Conservation (phyloP, 164 flowering plant genomes). For the Paratinospora sagittata region DNA sequence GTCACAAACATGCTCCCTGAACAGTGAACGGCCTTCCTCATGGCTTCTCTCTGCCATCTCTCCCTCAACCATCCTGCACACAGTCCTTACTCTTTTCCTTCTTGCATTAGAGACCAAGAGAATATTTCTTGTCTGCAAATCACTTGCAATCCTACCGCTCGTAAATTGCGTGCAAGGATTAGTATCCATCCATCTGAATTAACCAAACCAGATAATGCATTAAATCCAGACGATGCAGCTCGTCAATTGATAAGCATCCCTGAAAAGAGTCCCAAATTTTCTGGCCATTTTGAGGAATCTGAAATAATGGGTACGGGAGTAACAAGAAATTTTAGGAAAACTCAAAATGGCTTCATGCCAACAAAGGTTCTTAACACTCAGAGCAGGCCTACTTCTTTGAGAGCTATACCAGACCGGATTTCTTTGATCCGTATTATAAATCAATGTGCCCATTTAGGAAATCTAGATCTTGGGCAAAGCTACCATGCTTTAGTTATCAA, state of each 20-base stretch:
- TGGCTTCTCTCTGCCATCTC: constrained; percentile 2
- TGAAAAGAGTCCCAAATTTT: not conserved
- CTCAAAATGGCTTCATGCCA: not conserved
- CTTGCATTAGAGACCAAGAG: not conserved
- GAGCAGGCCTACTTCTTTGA: no score
- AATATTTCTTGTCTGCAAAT: not conserved
- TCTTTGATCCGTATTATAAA: constrained; percentile 11
- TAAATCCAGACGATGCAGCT: constrained; percentile 2
- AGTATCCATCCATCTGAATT: not conserved
- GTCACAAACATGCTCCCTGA: not conserved
- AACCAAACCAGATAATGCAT: not conserved
- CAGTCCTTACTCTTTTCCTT: not conserved
- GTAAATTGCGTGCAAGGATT: not conserved
- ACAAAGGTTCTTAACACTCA: no score
- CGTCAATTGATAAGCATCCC: not conserved
- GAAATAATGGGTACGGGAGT: not conserved
- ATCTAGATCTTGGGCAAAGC: constrained; percentile 13
- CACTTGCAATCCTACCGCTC: not conserved
- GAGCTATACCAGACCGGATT: not conserved
- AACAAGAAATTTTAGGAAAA: not conserved
- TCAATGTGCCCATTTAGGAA: constrained; percentile 8
- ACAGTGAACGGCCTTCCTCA: not conserved
- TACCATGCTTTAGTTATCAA: constrained; percentile 16
- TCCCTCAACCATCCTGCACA: not conserved
- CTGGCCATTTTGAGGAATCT: not conserved